Evolutionary conservation across 2,329 filamentous ascomycete species (phyloP).

Genomic region (Capronia epimyces): DNA sequence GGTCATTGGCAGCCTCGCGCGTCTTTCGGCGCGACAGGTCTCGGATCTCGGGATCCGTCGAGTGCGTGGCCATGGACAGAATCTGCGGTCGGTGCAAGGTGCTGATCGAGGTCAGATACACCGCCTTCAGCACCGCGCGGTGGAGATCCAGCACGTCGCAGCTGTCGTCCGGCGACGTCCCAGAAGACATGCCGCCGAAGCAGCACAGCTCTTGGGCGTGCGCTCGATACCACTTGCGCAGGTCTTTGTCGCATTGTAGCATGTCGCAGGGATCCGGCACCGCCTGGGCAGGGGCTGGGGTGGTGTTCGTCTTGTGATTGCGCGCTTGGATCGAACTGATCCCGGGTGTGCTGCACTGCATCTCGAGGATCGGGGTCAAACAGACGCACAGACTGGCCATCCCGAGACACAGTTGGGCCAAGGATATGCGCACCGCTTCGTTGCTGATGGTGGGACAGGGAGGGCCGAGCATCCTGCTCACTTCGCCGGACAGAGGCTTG

Average conservation of each 20-base stretch:
- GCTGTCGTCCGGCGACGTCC: not conserved
- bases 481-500: not conserved
- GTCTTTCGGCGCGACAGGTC: not conserved
- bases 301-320: too few species aligned
- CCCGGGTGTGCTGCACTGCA: too few species aligned
- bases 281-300: too few species aligned
- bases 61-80: conserved; percentile 38
- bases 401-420: conserved; percentile 56
- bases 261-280: not conserved
- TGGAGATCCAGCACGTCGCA: conserved; percentile 53
- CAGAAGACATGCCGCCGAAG: not conserved
- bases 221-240: not conserved
- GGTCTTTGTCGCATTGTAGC: not conserved
- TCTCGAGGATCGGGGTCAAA: too few species aligned
- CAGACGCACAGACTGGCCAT: not conserved
- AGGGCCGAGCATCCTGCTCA: conserved; percentile 1
- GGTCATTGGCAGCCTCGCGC: not conserved
- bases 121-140: conserved; percentile 79
- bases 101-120: conserved; percentile 88
- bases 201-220: not conserved
- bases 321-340: too few species aligned
- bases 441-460: not conserved
- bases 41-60: not conserved
- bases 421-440: not conserved
- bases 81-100: conserved; percentile 87